Base-by-base conservation (phyloP, 2,329 filamentous ascomycete species). In the Fusarium penzigii region DNA sequence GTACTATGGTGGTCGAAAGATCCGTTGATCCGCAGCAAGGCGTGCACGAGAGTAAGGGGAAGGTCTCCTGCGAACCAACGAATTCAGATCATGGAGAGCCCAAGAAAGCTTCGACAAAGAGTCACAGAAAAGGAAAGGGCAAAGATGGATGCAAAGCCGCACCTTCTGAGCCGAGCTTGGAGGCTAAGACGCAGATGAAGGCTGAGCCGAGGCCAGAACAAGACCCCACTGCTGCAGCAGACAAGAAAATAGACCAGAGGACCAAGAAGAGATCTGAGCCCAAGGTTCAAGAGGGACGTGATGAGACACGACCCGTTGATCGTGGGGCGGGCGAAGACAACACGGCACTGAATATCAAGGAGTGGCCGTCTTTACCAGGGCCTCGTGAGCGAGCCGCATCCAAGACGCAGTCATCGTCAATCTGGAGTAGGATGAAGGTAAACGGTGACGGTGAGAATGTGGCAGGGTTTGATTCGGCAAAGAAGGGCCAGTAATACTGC, bases 351-450 rank as follows among this genome's bases (percentile, higher is more conserved):
- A 60, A 58, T 46, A 58, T 49, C 9, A 56, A 65, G 1, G 59
- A 68, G 13, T 69, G 65, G 62, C 65, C 64, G 17, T 65, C 55
- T 6, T 48, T 67, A 38, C 61, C 61, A 25, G 53, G 49, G 36
- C 60, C 64, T 43, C 62, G 63, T 14, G 61, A 65, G n/a, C 58
- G 62, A 9, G 64, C 64, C 5, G 43, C 39, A 13, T 58, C 63
- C 29, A 62, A 61, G 42, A 29, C 62, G 7, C 52, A 57, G 17
- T 55, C 63, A 42, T 53, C 61, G 12, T 56, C 52, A 10, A 40
- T 61, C 20, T 65, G 63, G 63, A 53, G 49, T 29, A 39, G 40
- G 38, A 60, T 52, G 39, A 62, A 59, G 46, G 29, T 41, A 29
- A 44, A 29, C 3, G 41, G 42, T 20, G 46, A 46, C 9, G 49